Evolutionary conservation across 306 rosid species (phyloP).

Genomic region (Quercus cerris): DNA sequence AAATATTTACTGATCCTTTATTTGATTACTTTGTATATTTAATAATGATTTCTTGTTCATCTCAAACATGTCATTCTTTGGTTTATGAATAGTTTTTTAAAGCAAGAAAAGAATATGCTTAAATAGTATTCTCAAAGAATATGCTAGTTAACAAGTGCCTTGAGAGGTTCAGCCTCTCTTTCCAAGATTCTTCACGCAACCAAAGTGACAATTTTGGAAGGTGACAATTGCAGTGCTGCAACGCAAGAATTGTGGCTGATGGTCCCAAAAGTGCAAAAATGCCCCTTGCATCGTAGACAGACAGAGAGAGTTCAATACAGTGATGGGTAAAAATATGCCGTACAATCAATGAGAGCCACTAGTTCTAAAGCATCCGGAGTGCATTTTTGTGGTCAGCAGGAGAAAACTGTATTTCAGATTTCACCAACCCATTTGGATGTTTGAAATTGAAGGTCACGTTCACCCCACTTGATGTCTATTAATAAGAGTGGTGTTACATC

Average conservation of each 20-base stretch:
- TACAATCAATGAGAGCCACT: no score
- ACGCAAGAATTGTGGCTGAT: not conserved
- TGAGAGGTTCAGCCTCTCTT: not conserved
- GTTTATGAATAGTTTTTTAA: not conserved
- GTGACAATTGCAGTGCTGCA: no score
- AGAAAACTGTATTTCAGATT: no score
- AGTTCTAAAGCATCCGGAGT: no score
- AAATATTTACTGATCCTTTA: not conserved
- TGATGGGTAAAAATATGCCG: no score
- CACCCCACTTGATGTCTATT: no score
- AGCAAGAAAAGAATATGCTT: not conserved
- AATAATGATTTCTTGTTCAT: not conserved
- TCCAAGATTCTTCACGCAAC: slow-evolving; percentile 1
- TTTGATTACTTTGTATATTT: not conserved
- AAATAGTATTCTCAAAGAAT: not conserved
- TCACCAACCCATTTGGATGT: no score
- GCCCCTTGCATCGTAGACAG: not conserved
- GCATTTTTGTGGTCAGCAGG: no score
- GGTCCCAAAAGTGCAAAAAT: not conserved
- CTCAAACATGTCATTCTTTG: not conserved
- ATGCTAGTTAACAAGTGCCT: not conserved
- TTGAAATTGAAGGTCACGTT: no score
- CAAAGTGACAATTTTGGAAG: not conserved
- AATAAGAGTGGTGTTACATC: no score
- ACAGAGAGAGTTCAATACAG: no score